Percentiles rank a stretch among this genome's conserved stretches.
phyloP scores from a whole-genome alignment of 176 grass and related monocot genomes.

The Neostapfia colusana region DNA sequence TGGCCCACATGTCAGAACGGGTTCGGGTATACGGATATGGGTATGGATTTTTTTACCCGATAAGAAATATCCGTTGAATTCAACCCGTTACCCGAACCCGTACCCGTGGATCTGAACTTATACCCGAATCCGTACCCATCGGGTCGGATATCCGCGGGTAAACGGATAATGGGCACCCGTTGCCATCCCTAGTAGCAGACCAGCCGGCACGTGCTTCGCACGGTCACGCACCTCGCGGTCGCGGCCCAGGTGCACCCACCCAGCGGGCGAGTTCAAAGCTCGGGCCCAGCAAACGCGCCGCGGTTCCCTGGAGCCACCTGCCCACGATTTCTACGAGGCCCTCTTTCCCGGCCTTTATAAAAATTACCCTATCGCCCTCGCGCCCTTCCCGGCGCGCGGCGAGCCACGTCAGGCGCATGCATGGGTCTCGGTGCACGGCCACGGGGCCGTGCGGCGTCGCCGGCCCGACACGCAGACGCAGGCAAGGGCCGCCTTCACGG shows the following conservation, averaged over 20 bases:
- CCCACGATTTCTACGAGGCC: background rate
- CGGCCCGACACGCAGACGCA: background rate
- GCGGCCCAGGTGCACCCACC: background rate
- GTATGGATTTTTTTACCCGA: no score
- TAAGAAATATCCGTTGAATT: no score
- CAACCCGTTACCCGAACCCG: no score
- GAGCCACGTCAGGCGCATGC: background rate
- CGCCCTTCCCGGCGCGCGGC: background rate
- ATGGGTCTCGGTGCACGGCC: background rate
- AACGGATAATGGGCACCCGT: no score
- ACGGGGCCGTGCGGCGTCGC: background rate
- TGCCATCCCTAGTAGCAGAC: no score
- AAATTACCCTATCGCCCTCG: background rate
- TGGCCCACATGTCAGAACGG: no score
- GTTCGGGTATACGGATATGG: no score
- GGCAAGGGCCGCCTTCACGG: background rate
- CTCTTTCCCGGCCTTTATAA: background rate
- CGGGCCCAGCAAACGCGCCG: conserved; percentile 22
- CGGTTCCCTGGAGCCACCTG: background rate
- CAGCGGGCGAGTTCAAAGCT: background rate
- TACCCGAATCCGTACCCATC: no score
- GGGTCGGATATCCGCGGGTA: no score
- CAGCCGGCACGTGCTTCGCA: background rate
- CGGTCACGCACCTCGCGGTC: no score
- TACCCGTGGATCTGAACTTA: no score